Base-by-base conservation (phyloP, 2,329 filamentous ascomycete genomes). In the Scedosporium aurantiacum region DNA sequence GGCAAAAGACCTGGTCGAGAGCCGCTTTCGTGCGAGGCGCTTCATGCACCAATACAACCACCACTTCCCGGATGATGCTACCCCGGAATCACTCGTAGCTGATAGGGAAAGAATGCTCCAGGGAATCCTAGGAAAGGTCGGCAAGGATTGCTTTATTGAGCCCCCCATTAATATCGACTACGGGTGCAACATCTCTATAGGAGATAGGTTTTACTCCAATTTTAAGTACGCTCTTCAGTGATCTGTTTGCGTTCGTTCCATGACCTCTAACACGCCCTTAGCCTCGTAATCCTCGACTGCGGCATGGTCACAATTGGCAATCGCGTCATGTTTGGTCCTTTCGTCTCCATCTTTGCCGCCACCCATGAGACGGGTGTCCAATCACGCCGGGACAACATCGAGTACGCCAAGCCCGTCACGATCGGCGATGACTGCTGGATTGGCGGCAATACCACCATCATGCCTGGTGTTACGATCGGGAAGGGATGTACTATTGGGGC, bases 261-360 rank as follows among this genome's bases (percentile, higher is more conserved):
- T 55, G 25, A 43, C 2, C 2, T n/a, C 3, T 59, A 43, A 21
- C 27, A 16, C 1, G 21, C 10, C 27, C 16, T n/a, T 41, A 79
- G 77, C 63, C 69, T 80, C 61, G 83, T 84, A 2, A 86, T 91
- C 63, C 75, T 91, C 14, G 89, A 93, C 69, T 90, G 85, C n/a
- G 88, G 84, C 65, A 75, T 83, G 2, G 85, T 92, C 47, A 76
- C 71, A 3, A 87, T 92, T 56, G 89, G 89, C 0, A 79, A 86
- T 27, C 81, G 89, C 28, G 89, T 88, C 1, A 74, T 89, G 65
- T 79, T 92, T 61, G 90, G 87, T 0, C 87, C 89, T 0, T 86
- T 85, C 66, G 87, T 92, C 0, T 82, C 78, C 58, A 81, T 94
- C 61, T 90, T 84, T 68, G 82, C 84, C 2, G 89, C 83, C 1